Conservation (phyloP, 331 rosid genomes). For the Malus hybrid region DNA sequence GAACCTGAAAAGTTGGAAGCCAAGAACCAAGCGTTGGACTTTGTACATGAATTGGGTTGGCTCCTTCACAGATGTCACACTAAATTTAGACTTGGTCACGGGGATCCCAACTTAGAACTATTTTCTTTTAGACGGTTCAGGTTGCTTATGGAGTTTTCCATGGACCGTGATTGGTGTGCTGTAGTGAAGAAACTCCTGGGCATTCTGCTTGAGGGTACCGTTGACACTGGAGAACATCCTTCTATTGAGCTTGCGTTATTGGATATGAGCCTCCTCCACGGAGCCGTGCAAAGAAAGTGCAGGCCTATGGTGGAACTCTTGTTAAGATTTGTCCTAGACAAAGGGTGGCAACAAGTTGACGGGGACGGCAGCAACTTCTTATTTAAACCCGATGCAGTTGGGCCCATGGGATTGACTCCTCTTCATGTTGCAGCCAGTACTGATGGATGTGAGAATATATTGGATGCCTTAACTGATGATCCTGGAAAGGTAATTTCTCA, state of each 20-base stretch:
- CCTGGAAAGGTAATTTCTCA: conserved; percentile 56
- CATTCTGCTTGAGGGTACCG: conserved; percentile 51
- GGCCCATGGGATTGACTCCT: conserved; percentile 80
- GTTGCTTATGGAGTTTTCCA: conserved; percentile 72
- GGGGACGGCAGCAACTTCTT: conserved; percentile 25
- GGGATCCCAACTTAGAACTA: conserved; percentile 42
- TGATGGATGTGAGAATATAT: conserved; percentile 50
- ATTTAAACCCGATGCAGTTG: conserved; percentile 56
- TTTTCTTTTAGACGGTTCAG: conserved; percentile 54
- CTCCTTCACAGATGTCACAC: conserved; percentile 58
- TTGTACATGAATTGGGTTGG: conserved; percentile 85
- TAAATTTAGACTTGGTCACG: conserved; percentile 42
- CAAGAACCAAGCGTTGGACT: conserved; percentile 56
- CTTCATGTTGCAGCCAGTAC: conserved; percentile 79
- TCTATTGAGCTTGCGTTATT: conserved; percentile 50
- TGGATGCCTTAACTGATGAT: conserved; percentile 71
- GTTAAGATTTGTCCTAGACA: conserved; percentile 45
- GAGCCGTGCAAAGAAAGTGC: conserved; percentile 68
- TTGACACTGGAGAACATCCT: conserved; percentile 45
- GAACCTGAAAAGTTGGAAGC: conserved; percentile 40
- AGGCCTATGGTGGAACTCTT: conserved; percentile 63
- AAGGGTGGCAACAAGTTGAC: conserved; percentile 26
- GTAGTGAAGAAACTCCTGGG: conserved; percentile 64
- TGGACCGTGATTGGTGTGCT: conserved; percentile 87
- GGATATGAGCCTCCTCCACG: conserved; percentile 64